Percentiles rank a stretch among this genome's conserved stretches.
Conservation (phyloP, 768 basidiomycete species). For the Leccinum pellstonianum region DNA sequence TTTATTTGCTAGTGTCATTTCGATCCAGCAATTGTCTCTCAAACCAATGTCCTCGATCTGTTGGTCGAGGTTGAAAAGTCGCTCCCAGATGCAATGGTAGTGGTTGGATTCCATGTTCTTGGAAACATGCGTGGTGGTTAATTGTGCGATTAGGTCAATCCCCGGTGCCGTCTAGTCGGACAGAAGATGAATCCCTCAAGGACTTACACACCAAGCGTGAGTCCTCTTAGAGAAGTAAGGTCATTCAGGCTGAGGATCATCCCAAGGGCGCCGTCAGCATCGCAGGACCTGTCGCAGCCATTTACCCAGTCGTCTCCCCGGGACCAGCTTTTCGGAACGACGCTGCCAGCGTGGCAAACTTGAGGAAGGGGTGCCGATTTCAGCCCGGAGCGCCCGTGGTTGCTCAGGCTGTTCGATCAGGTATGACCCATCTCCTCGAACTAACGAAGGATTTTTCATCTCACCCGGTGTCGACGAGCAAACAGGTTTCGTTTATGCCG, state of each 20-base stretch:
- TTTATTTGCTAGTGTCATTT: slow-evolving; percentile 44
- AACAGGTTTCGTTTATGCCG: slow-evolving; percentile 51
- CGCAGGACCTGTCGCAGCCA: slow-evolving; percentile 63
- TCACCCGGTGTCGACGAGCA: not conserved
- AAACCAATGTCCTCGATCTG: slow-evolving; percentile 40
- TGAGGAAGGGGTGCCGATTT: slow-evolving; percentile 56
- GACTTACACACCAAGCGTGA: slow-evolving; percentile 59
- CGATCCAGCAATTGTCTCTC: slow-evolving; percentile 42
- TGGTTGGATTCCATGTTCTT: slow-evolving; percentile 23
- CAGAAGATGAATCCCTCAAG: slow-evolving; percentile 78
- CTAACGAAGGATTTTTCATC: not conserved
- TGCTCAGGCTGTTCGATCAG: slow-evolving; percentile 63
- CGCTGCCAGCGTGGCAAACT: slow-evolving; percentile 64
- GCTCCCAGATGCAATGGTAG: slow-evolving; percentile 42
- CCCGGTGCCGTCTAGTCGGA: slow-evolving; percentile 54
- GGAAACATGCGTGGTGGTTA: not conserved
- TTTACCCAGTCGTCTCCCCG: slow-evolving; percentile 62
- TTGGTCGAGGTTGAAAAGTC: slow-evolving; percentile 40
- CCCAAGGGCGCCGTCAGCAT: slow-evolving; percentile 65
- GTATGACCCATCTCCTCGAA: slow-evolving; percentile 23
- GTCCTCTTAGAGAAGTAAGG: slow-evolving; percentile 9
- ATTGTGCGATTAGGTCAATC: slow-evolving; percentile 46
- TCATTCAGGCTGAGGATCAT: not conserved
- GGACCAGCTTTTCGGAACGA: slow-evolving; percentile 66
- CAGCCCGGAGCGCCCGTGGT: slow-evolving; percentile 50